Percentiles rank a stretch among this genome's conserved stretches.
These are phyloP conservation scores for Suillus ampliporus DNA, from an alignment of 768 basidiomycete species.

Conservation along the genomic window DNA sequence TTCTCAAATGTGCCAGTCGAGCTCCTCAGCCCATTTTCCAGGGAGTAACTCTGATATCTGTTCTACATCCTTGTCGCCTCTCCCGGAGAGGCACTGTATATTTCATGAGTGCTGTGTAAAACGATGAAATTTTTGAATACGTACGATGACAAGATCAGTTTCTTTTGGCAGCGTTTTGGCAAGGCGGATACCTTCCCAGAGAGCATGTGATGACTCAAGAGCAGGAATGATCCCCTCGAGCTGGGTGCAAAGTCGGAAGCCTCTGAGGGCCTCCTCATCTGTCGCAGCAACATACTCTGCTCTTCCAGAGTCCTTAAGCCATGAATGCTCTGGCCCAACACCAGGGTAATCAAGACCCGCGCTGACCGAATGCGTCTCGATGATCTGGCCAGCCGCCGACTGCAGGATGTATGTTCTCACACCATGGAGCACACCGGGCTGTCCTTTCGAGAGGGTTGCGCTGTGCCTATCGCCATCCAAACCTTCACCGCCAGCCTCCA, in stretches of 20 bases:
- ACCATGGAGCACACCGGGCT: constrained; percentile 94
- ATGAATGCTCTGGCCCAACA: constrained; percentile 97
- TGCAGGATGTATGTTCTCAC: constrained; percentile 96
- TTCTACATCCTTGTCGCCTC: constrained; percentile 98
- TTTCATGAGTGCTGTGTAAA: not conserved
- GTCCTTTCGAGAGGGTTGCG: constrained; percentile 90
- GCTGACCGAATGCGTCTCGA: constrained; percentile 96
- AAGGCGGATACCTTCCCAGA: constrained; percentile 88
- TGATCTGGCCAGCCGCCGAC: constrained; percentile 87
- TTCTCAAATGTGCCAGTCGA: constrained; percentile 86
- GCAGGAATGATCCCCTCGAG: constrained; percentile 98
- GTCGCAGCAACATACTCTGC: constrained; percentile 94
- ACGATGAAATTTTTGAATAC: constrained; percentile 35
- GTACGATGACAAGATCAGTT: constrained; percentile 86
- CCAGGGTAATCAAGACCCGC: constrained; percentile 97
- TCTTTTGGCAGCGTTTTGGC: constrained; percentile 88
- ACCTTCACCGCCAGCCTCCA: constrained; percentile 98
- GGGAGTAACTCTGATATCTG: constrained; percentile 94
- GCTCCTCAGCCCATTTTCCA: constrained; percentile 88
- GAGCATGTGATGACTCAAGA: constrained; percentile 93
- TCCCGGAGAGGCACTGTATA: constrained; percentile 86
- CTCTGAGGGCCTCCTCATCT: constrained; percentile 91
- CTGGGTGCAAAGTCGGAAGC: constrained; percentile 91
- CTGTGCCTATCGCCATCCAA: constrained; percentile 87
- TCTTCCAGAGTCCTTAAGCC: constrained; percentile 92